phyloP scores from a whole-genome alignment of 1,284 basidiomycete species.

The Phenoliferia sp. region DNA sequence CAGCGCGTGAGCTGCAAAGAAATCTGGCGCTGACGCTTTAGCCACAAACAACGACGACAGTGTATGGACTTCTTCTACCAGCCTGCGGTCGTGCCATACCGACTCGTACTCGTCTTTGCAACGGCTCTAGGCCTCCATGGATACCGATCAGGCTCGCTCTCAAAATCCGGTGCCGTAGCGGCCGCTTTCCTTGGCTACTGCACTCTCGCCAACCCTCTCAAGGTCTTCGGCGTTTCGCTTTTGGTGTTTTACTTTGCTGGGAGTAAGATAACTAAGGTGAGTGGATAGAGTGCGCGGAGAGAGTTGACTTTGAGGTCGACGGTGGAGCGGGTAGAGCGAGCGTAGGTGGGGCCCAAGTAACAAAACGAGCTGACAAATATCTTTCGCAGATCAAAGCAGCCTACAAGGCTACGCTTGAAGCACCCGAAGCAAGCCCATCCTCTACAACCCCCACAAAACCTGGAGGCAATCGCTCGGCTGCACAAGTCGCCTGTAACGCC shows the following conservation, averaged over 20 bases:
- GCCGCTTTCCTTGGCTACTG: constrained; percentile 69
- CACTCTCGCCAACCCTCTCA: constrained; percentile 56
- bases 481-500: constrained; percentile 71
- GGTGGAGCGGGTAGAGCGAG: too few relatives aligned
- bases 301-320: background rate
- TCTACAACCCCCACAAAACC: constrained; percentile 51
- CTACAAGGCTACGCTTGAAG: constrained; percentile 69
- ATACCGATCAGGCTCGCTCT: constrained; percentile 47
- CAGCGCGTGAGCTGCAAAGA: too few relatives aligned
- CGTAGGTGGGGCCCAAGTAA: too few relatives aligned
- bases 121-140: constrained; percentile 39
- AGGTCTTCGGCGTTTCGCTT: constrained; percentile 65
- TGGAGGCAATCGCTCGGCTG: constrained; percentile 59
- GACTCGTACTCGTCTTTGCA: background rate
- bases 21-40: too few relatives aligned
- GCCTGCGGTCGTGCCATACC: background rate
- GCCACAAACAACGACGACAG: too few relatives aligned
- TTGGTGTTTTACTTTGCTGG: constrained; percentile 59
- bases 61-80: background rate
- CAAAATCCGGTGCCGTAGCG: constrained; percentile 57
- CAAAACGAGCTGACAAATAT: background rate
- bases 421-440: constrained; percentile 47
- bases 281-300: constrained; percentile 34
- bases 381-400: constrained; percentile 45
- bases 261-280: constrained; percentile 41